These are phyloP conservation scores for Bretschneidera sinensis DNA, from an alignment of 345 rosid species.

Conservation along the genomic window DNA sequence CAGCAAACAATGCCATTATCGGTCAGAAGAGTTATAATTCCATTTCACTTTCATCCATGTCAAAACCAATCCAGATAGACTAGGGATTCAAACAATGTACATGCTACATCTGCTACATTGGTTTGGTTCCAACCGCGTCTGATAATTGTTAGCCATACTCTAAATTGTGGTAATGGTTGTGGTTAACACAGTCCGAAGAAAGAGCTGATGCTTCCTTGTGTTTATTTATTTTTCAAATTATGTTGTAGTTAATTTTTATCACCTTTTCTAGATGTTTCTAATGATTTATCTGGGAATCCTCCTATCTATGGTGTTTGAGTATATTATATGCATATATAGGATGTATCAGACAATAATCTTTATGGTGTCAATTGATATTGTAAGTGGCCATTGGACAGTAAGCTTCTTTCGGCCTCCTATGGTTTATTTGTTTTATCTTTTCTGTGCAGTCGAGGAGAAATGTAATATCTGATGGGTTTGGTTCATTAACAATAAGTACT, in stretches of 20 bases:
- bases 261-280: background rate
- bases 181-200: background rate
- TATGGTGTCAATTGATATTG: no score
- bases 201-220: background rate
- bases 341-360: no score
- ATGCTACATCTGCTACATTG: no score
- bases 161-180: background rate
- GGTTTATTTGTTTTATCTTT: conserved; percentile 9
- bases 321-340: background rate
- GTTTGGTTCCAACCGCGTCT: background rate
- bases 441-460: conserved; percentile 34
- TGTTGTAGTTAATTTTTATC: background rate
- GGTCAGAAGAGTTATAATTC: background rate
- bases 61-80: background rate
- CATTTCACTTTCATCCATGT: background rate
- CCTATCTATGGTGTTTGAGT: background rate
- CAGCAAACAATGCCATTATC: background rate
- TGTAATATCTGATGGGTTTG: conserved; percentile 41
- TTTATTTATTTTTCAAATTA: no score
- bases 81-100: background rate
- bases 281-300: background rate
- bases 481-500: conserved; percentile 28
- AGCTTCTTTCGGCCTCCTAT: background rate
- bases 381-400: conserved; percentile 2
- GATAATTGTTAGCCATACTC: background rate